phyloP scores from a whole-genome alignment of 345 rosid species.

The Gossypium ekmanianum region DNA sequence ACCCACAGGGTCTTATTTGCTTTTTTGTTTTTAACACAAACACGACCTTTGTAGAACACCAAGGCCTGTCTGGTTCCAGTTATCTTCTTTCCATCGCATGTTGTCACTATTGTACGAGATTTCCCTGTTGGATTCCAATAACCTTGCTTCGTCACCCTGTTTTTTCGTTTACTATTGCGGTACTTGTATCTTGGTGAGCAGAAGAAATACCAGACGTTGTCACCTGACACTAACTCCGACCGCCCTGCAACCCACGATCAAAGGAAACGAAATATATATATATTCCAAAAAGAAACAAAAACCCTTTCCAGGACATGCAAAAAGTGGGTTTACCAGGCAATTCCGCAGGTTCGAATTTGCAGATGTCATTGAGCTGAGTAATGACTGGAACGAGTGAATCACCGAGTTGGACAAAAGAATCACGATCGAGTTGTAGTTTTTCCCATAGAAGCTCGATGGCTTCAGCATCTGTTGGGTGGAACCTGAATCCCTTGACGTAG shows the following conservation, averaged over 20 bases:
- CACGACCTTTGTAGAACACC: conserved; percentile 29
- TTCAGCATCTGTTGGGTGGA: conserved; percentile 13
- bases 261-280: neutral
- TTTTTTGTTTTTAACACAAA: neutral
- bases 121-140: conserved; percentile 14
- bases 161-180: neutral
- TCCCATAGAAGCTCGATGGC: neutral
- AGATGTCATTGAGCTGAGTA: conserved; percentile 6
- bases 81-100: neutral
- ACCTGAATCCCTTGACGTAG: conserved; percentile 10
- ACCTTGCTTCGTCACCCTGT: conserved; percentile 2
- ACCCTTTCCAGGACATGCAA: neutral
- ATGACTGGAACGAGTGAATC: neutral
- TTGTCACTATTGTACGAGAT: neutral
- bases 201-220: conserved; percentile 7
- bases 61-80: conserved; percentile 37
- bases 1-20: conserved; percentile 26
- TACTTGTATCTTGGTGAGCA: conserved; percentile 13
- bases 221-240: conserved; percentile 4
- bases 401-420: conserved; percentile 5
- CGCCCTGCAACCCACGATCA: neutral
- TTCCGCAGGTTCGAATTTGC: conserved; percentile 2
- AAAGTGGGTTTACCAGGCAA: conserved; percentile 14
- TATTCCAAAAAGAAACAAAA: neutral
- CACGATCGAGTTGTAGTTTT: neutral